Base-by-base conservation (phyloP, 306 rosid genomes). In the Carpinus fangiana region DNA sequence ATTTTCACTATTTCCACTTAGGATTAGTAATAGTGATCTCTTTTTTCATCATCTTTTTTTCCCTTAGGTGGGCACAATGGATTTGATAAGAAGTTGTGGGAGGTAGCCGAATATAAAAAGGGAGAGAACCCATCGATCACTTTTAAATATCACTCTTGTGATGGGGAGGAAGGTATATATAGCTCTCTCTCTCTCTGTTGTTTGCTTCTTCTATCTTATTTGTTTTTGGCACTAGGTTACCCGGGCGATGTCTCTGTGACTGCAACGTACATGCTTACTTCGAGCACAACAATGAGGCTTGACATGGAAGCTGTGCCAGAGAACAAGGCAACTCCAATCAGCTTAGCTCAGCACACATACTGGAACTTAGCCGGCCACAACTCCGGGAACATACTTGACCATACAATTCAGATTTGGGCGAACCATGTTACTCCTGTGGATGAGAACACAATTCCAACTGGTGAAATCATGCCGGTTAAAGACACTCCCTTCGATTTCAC, bases 361-460 rank as follows among this genome's bases (percentile, higher is more conserved):
- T 93, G 97, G 97, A 93, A 94, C 85, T 86, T 94, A 73, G 96
- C 97, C 21, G 98, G 97, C 62, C 97, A 94, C 85, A 83, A 66
- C 85, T 86, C 91, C 0, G 93, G 97, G 50, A 73, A 88, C n/a
- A 55, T 94, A 48, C 96, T 85, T 50, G 90, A 94, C 80, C 97
- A 94, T 78, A 77, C 89, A 21, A 86, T 94, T 80, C 92, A 87
- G 81, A 85, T 94, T 77, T 78, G 86, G 90, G 93, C 91, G 1
- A 86, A 89, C 80, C 88, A 92, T 38, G 2, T 92, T 18, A 94
- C 96, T 55, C 98, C 96, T 0, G 94, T 94, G 34, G 95, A 92
- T 59, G 83, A 90, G 75, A 88, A 87, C 74, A 81, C 85, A 0
- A 75, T 94, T 78, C 97, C 98, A 16, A 92, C 97, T 0, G 97